phyloP scores from a whole-genome alignment of 768 basidiomycete species.

The Cubamyces lactineus region DNA sequence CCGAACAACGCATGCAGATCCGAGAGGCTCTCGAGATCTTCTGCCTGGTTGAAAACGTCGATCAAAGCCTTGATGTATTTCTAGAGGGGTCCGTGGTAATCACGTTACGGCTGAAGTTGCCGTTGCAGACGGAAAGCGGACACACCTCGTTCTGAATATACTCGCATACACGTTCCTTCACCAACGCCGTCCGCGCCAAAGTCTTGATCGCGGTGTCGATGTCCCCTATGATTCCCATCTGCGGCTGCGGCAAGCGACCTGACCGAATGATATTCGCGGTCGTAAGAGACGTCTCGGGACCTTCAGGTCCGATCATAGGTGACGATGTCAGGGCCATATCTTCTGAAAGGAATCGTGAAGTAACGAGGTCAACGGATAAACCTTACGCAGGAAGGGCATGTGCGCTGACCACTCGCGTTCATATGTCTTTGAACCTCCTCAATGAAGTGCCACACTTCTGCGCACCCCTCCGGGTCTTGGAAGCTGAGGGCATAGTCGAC shows the following conservation, averaged over 20 bases:
- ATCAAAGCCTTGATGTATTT: slow-evolving; percentile 89
- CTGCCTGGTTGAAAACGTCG: slow-evolving; percentile 83
- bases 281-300: slow-evolving; percentile 60
- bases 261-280: slow-evolving; percentile 68
- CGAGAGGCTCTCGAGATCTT: slow-evolving; percentile 89
- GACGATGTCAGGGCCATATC: slow-evolving; percentile 56
- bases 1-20: slow-evolving; percentile 90
- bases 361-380: slow-evolving; percentile 1
- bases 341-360: slow-evolving; percentile 39
- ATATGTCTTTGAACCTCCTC: slow-evolving; percentile 87
- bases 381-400: neutral
- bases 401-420: slow-evolving; percentile 58
- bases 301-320: slow-evolving; percentile 60
- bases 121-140: slow-evolving; percentile 18
- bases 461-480: slow-evolving; percentile 93
- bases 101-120: slow-evolving; percentile 6
- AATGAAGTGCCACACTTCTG: slow-evolving; percentile 98
- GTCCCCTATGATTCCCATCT: slow-evolving; percentile 75
- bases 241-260: slow-evolving; percentile 75
- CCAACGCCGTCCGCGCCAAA: slow-evolving; percentile 67
- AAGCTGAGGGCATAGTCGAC: slow-evolving; percentile 97
- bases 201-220: slow-evolving; percentile 80
- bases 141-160: slow-evolving; percentile 85
- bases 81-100: slow-evolving; percentile 42
- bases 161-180: slow-evolving; percentile 87